Percentiles rank a stretch among this genome's conserved stretches.
Conservation (phyloP, 768 basidiomycete species). For the Calocybe gangraenosa region DNA sequence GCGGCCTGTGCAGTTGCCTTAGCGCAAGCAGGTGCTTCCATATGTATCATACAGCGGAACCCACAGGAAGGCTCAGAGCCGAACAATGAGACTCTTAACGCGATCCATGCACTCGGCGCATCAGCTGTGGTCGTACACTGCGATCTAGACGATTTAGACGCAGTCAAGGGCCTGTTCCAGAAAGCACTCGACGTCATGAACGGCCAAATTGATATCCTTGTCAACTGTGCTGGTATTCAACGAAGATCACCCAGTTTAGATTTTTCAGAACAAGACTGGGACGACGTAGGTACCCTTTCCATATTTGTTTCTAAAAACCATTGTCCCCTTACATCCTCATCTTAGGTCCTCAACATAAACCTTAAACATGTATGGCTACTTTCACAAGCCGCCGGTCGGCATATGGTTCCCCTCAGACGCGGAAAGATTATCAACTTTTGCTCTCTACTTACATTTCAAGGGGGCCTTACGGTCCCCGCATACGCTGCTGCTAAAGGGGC, state of each 20-base stretch:
- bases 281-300: slow-evolving; percentile 41
- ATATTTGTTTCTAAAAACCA: neutral
- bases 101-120: slow-evolving; percentile 28
- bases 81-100: slow-evolving; percentile 25
- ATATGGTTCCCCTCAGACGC: slow-evolving; percentile 72
- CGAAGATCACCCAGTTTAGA: slow-evolving; percentile 53
- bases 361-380: slow-evolving; percentile 85
- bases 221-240: slow-evolving; percentile 71
- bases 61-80: slow-evolving; percentile 17
- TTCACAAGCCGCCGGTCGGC: slow-evolving; percentile 79
- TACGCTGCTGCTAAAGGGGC: slow-evolving; percentile 92
- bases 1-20: slow-evolving; percentile 46
- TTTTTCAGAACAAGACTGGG: slow-evolving; percentile 66
- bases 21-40: slow-evolving; percentile 43
- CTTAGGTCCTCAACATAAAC: slow-evolving; percentile 80
- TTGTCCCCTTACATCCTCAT: neutral
- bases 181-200: slow-evolving; percentile 35
- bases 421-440: slow-evolving; percentile 77
- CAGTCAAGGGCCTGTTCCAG: slow-evolving; percentile 38
- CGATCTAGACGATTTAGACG: slow-evolving; percentile 35
- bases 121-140: slow-evolving; percentile 33
- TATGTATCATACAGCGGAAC: slow-evolving; percentile 41
- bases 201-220: slow-evolving; percentile 51
- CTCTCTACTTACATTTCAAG: slow-evolving; percentile 58
- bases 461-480: slow-evolving; percentile 76